Evolutionary conservation across 2,329 filamentous ascomycete species (phyloP).

Genomic region (Periconia sp.): DNA sequence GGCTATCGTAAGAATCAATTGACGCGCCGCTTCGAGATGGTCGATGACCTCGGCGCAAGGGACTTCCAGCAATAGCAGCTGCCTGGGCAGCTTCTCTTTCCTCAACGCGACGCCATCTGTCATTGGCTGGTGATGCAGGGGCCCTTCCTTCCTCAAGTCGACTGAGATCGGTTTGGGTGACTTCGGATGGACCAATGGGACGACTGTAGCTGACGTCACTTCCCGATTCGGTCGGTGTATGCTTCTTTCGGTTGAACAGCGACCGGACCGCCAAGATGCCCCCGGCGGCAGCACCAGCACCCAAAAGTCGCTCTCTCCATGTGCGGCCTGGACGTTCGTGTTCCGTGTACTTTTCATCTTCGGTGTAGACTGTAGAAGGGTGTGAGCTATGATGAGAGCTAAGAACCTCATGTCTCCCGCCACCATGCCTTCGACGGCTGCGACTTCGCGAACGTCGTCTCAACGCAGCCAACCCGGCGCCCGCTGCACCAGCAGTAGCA

Average conservation of each 20-base stretch:
- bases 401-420: constrained; percentile 34
- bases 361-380: constrained; percentile 40
- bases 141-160: constrained; percentile 62
- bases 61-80: constrained; percentile 56
- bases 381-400: constrained; percentile 44
- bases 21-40: constrained; percentile 45
- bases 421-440: constrained; percentile 29
- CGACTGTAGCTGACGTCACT: constrained; percentile 60
- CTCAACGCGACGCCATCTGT: constrained; percentile 44
- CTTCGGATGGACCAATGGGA: constrained; percentile 55
- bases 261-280: constrained; percentile 56
- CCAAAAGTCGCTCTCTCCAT: constrained; percentile 55
- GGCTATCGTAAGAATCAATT: constrained; percentile 49
- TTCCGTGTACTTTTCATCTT: constrained; percentile 52
- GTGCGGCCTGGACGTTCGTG: constrained; percentile 38
- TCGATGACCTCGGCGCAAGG: constrained; percentile 35
- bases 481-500: constrained; percentile 62
- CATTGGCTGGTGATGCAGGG: constrained; percentile 51
- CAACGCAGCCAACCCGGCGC: constrained; percentile 64
- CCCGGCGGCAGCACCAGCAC: constrained; percentile 50
- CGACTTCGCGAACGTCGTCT: constrained; percentile 48
- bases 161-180: constrained; percentile 55
- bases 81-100: constrained; percentile 46
- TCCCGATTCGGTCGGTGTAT: constrained; percentile 54
- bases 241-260: constrained; percentile 62